These are phyloP conservation scores for Marasmius tenuissimus DNA, from an alignment of 1,284 basidiomycete species.

Conservation along the genomic window DNA sequence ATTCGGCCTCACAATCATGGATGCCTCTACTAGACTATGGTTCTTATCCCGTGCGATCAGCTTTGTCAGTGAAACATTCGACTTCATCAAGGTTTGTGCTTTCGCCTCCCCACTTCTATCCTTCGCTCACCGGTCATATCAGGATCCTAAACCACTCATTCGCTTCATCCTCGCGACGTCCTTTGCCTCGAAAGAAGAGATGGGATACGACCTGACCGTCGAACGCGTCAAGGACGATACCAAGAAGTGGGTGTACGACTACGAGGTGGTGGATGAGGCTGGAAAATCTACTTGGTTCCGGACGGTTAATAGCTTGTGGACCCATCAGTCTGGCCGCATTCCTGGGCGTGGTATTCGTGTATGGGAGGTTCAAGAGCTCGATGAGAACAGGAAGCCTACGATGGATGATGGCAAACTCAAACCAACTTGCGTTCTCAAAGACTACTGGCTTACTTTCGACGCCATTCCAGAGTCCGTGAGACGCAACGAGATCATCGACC, in stretches of 20 bases:
- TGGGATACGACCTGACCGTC: neutral
- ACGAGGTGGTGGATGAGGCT: neutral
- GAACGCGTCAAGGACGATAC: neutral
- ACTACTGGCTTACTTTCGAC: neutral
- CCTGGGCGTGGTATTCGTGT: neutral
- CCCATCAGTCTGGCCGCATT: neutral
- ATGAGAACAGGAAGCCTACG: neutral
- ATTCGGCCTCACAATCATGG: too few relatives aligned
- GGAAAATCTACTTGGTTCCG: neutral
- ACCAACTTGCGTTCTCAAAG: neutral
- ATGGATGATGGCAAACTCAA: neutral
- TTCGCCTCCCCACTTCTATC: neutral
- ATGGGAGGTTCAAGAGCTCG: neutral
- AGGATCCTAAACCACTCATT: neutral
- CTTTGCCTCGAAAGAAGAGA: neutral
- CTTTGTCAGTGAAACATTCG: neutral
- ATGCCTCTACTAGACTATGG: neutral
- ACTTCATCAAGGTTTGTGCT: neutral
- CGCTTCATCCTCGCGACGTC: neutral
- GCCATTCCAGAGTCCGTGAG: neutral
- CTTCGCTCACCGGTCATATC: neutral
- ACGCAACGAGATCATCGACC: neutral
- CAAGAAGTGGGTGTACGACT: neutral
- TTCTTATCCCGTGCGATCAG: neutral
- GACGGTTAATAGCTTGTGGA: neutral